Percentiles rank a stretch among this genome's conserved stretches.
Conservation (phyloP, 805 yeast species). For the Sungouiozyma intestinalis region DNA sequence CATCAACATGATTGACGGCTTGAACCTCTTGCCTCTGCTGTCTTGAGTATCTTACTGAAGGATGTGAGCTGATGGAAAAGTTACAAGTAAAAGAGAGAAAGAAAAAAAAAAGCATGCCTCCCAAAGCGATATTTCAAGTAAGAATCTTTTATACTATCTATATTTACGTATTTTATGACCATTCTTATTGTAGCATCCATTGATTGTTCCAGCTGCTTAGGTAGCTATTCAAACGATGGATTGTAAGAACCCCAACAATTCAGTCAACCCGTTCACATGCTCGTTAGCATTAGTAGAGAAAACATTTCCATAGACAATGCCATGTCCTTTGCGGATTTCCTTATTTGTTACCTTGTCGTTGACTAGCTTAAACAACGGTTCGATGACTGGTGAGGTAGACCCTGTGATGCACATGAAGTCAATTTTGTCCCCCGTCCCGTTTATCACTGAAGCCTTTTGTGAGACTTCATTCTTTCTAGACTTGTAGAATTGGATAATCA, state of each 20-base stretch:
- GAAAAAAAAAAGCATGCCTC: too few relatives aligned
- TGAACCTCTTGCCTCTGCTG: too few relatives aligned
- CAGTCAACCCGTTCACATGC: slow-evolving; percentile 60
- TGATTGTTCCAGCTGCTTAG: background rate
- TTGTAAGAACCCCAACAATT: slow-evolving; percentile 43
- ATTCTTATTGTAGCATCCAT: too few relatives aligned
- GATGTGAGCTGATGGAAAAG: background rate
- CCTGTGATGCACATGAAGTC: slow-evolving; percentile 51
- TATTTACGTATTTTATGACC: too few relatives aligned
- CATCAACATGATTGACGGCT: background rate
- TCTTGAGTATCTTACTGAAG: too few relatives aligned
- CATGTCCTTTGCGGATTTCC: slow-evolving; percentile 38
- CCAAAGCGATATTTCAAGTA: background rate
- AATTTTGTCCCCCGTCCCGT: slow-evolving; percentile 15
- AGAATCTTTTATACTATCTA: background rate
- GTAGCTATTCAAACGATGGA: slow-evolving; percentile 2
- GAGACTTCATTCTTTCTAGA: slow-evolving; percentile 12
- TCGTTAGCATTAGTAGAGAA: slow-evolving; percentile 49
- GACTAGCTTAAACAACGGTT: slow-evolving; percentile 49
- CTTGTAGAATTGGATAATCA: slow-evolving; percentile 35
- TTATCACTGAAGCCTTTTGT: background rate
- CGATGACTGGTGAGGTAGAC: slow-evolving; percentile 58
- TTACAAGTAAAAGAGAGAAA: background rate
- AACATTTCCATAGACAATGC: slow-evolving; percentile 49
- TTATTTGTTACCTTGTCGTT: slow-evolving; percentile 32